Conservation (phyloP, 1,139 yeast species). For the Lipomyces yarrowii region DNA sequence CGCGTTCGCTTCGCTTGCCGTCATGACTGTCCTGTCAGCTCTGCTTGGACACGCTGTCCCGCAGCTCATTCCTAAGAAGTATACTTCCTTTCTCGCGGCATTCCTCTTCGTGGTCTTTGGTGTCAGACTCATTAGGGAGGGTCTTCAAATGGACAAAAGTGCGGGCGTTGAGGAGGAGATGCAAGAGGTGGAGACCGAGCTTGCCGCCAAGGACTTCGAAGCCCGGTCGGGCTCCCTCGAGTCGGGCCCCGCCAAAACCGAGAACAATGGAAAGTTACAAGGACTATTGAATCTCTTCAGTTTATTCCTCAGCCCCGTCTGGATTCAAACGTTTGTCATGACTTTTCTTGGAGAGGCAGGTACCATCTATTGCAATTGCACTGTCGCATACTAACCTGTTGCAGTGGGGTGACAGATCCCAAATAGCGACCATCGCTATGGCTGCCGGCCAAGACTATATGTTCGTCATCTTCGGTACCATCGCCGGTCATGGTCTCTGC, state of each 20-base stretch:
- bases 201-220: constrained; percentile 58
- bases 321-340: constrained; percentile 96
- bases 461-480: constrained; percentile 87
- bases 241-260: constrained; percentile 31
- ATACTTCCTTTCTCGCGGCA: constrained; percentile 83
- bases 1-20: constrained; percentile 80
- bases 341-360: constrained; percentile 80
- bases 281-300: constrained; percentile 57
- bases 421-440: constrained; percentile 97
- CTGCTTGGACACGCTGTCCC: constrained; percentile 92
- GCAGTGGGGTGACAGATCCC: constrained; percentile 95
- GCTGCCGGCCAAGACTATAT: constrained; percentile 96
- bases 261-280: constrained; percentile 35
- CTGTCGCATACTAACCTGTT: neutral
- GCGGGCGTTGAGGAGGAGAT: constrained; percentile 89
- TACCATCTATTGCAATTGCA: neutral
- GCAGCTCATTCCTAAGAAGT: constrained; percentile 71
- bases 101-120: constrained; percentile 83
- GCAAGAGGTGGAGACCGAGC: constrained; percentile 95
- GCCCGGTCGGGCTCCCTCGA: constrained; percentile 36
- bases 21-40: constrained; percentile 92
- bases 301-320: constrained; percentile 77
- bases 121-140: constrained; percentile 72
- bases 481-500: constrained; percentile 88
- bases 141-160: constrained; percentile 73